phyloP scores from a whole-genome alignment of 148 eudicot genomes.

The Beta vulgaris region DNA sequence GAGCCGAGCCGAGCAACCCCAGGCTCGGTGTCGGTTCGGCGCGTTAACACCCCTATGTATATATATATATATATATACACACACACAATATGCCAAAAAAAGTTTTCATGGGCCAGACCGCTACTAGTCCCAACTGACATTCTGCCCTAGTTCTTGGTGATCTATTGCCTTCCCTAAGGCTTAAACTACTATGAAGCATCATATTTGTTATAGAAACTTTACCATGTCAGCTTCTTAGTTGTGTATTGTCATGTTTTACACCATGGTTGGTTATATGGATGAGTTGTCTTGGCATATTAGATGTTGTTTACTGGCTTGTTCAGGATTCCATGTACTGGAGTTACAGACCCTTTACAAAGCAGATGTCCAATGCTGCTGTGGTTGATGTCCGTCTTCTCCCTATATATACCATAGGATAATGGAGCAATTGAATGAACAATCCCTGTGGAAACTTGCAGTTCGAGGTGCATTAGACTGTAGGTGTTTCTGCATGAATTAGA shows the following conservation, averaged over 20 bases:
- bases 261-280: neutral
- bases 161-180: too few species aligned
- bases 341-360: constrained; percentile 32
- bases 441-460: constrained; percentile 30
- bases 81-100: too few species aligned
- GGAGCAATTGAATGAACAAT: constrained; percentile 26
- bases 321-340: constrained; percentile 31
- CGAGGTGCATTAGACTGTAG: constrained; percentile 25
- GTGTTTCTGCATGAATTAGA: constrained; percentile 24
- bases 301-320: neutral
- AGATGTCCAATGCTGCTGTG: constrained; percentile 31
- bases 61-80: too few species aligned
- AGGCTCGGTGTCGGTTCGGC: too few species aligned
- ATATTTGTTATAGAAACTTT: neutral
- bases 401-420: constrained; percentile 28
- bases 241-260: neutral
- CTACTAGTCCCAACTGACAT: too few species aligned
- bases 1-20: too few species aligned
- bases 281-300: neutral
- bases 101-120: too few species aligned
- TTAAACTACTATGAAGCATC: neutral
- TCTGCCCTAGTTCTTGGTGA: too few species aligned
- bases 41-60: too few species aligned
- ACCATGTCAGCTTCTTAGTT: neutral
- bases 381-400: constrained; percentile 36